Percentiles rank a stretch among this genome's conserved stretches.
Conservation (phyloP, 2,329 filamentous ascomycete species). For the Dactylellina leptospora region DNA sequence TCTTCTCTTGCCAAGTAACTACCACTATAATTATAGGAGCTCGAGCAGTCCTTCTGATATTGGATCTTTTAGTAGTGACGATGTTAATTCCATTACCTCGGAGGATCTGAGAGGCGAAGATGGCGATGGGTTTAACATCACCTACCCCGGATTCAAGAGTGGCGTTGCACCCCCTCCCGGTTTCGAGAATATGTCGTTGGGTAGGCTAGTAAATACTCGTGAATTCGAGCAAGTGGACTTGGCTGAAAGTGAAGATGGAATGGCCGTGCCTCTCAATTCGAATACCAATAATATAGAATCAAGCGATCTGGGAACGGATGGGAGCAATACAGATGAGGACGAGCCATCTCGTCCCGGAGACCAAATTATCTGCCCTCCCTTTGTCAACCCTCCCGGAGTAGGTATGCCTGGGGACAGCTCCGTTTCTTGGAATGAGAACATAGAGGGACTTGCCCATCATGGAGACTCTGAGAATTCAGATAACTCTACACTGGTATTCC, state of each 20-base stretch:
- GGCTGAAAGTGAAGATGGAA: neutral
- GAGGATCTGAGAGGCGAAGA: conserved; percentile 34
- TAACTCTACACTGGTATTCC: conserved; percentile 45
- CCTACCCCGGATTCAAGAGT: conserved; percentile 16
- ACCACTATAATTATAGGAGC: conserved; percentile 29
- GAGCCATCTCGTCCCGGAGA: neutral
- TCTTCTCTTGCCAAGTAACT: too few relatives aligned
- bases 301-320: conserved; percentile 44
- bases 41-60: conserved; percentile 58
- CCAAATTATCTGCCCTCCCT: conserved; percentile 19
- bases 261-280: neutral
- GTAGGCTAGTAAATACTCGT: conserved; percentile 31
- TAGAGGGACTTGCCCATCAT: neutral
- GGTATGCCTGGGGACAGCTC: neutral
- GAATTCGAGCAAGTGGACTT: conserved; percentile 25
- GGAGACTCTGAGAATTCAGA: neutral
- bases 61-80: conserved; percentile 58
- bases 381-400: conserved; percentile 35
- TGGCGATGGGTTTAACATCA: conserved; percentile 57
- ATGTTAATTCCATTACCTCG: conserved; percentile 26
- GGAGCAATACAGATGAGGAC: conserved; percentile 43
- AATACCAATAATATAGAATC: conserved; percentile 8
- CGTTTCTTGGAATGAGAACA: conserved; percentile 1
- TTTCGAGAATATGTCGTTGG: conserved; percentile 36
- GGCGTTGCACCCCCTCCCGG: conserved; percentile 38